Evolutionary conservation across 169 alveolate genomes (phyloP).

Genomic region (Eimeria acervulina): DNA sequence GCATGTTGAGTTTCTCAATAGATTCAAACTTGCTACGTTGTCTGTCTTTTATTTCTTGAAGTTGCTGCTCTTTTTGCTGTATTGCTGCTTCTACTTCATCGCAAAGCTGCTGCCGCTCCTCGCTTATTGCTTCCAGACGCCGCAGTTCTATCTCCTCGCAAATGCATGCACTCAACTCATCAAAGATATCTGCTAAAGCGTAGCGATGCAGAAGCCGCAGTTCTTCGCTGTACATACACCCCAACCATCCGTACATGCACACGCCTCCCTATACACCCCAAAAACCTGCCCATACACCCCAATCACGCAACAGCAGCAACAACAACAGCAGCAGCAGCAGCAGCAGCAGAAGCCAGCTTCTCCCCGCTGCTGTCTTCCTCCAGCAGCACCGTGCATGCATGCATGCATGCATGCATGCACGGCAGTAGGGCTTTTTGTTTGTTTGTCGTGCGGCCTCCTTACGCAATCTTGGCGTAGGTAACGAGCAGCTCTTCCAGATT

Average conservation of each 20-base stretch:
- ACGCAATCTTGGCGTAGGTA: conserved; percentile 75
- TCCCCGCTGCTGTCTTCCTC: no score
- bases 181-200: conserved; percentile 41
- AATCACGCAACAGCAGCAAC: not conserved
- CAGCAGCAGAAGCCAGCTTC: no score
- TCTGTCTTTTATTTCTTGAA: conserved; percentile 27
- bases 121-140: conserved; percentile 2
- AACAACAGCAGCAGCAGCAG: not conserved
- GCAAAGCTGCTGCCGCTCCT: not conserved
- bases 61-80: conserved; percentile 48
- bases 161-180: conserved; percentile 36
- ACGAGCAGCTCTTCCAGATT: conserved; percentile 76
- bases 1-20: conserved; percentile 7
- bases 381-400: no score
- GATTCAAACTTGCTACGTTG: not conserved
- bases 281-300: not conserved
- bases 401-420: no score
- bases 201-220: conserved; percentile 76
- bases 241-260: not conserved
- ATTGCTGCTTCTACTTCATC: not conserved
- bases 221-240: conserved; percentile 49
- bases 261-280: not conserved
- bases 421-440: no score
- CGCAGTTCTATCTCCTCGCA: conserved; percentile 75
- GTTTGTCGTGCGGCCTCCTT: no score